Percentiles rank a stretch among this genome's conserved stretches.
These are phyloP conservation scores for Ceratocystis alfenasii DNA, from an alignment of 2,329 filamentous ascomycete genomes.

Conservation along the genomic window DNA sequence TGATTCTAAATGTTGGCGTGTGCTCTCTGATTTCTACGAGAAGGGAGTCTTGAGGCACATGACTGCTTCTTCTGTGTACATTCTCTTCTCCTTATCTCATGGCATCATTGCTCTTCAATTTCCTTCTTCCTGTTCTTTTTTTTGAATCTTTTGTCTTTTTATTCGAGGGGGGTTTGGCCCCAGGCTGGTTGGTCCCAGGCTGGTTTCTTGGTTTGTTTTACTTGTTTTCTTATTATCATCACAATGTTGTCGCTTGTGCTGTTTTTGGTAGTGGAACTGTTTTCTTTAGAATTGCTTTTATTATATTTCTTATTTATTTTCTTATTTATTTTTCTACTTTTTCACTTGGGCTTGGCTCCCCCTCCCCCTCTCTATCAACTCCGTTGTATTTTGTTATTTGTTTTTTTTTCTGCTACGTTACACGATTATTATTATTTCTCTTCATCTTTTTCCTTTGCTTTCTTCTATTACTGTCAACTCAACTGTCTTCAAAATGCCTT, in stretches of 20 bases:
- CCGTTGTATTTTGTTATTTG: background rate
- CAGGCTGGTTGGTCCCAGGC: too few relatives aligned
- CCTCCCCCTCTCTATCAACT: background rate
- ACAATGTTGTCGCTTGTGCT: background rate
- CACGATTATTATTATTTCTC: background rate
- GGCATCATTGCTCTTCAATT: too few relatives aligned
- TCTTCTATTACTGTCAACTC: conserved; percentile 19
- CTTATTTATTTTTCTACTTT: background rate
- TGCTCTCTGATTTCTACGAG: too few relatives aligned
- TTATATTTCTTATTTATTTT: background rate
- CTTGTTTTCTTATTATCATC: conserved; percentile 8
- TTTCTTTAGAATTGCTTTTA: conserved; percentile 7
- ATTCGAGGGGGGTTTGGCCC: background rate
- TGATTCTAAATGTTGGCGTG: too few relatives aligned
- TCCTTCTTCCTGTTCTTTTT: background rate
- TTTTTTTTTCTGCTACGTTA: background rate
- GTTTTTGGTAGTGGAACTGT: background rate
- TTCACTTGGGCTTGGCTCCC: background rate
- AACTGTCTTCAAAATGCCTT: conserved; percentile 13
- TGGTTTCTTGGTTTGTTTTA: background rate
- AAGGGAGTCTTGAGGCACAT: too few relatives aligned
- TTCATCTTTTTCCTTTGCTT: background rate
- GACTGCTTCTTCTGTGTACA: too few relatives aligned
- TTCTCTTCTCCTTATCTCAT: too few relatives aligned
- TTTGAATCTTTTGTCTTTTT: background rate